Conservation (phyloP, 768 basidiomycete genomes). For the Calocera cornea region DNA sequence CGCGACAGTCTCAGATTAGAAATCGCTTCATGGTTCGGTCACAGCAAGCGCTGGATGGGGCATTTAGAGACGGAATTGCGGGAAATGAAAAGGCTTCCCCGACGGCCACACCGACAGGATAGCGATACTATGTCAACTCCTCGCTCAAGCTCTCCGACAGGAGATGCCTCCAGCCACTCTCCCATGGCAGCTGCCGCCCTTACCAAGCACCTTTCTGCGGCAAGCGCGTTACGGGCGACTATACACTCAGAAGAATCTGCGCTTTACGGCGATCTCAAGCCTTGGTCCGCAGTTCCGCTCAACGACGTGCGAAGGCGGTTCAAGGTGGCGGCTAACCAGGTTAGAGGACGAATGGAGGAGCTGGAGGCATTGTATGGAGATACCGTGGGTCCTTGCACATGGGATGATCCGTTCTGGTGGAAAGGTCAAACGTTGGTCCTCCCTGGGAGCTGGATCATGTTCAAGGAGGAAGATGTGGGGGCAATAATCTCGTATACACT, state of each 20-base stretch:
- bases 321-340: conserved; percentile 37
- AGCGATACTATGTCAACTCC: conserved; percentile 27
- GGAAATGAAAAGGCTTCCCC: conserved; percentile 39
- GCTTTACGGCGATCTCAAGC: conserved; percentile 41
- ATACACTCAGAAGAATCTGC: conserved; percentile 24
- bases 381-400: conserved; percentile 16
- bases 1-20: conserved; percentile 2
- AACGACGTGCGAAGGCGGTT: conserved; percentile 55
- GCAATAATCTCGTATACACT: conserved; percentile 67
- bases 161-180: neutral
- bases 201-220: neutral
- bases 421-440: conserved; percentile 42
- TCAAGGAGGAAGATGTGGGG: conserved; percentile 60
- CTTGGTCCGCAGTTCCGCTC: conserved; percentile 33
- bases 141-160: neutral
- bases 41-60: conserved; percentile 2
- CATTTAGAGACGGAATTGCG: conserved; percentile 21
- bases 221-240: neutral
- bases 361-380: conserved; percentile 9
- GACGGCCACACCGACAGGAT: conserved; percentile 58
- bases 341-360: conserved; percentile 36
- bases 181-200: neutral
- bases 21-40: conserved; percentile 12
- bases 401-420: conserved; percentile 57
- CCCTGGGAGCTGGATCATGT: conserved; percentile 52